Evolutionary conservation across 129 eudicot species (phyloP).

Genomic region (Scalesia atractyloides): DNA sequence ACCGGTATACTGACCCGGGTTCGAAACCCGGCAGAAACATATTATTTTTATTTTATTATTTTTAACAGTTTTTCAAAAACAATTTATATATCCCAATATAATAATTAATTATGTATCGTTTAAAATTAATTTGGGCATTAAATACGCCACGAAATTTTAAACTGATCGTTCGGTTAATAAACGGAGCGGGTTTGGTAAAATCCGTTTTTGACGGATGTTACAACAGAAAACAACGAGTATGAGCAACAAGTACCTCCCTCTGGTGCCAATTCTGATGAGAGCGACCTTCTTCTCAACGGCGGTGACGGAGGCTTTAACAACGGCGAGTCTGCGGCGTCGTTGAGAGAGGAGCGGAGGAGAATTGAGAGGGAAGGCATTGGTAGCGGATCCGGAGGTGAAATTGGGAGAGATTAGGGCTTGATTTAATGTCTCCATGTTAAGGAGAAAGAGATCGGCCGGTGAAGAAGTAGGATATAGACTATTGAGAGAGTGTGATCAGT

Average conservation of each 20-base stretch:
- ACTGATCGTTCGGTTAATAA: too few species aligned
- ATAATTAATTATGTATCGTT: too few species aligned
- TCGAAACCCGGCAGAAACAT: too few species aligned
- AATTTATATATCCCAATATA: too few species aligned
- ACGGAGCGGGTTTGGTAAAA: too few species aligned
- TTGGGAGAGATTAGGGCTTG: neutral
- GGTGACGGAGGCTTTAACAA: neutral
- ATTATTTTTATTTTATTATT: too few species aligned
- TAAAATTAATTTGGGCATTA: too few species aligned
- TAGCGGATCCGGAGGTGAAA: too few species aligned
- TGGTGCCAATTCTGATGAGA: constrained; percentile 12
- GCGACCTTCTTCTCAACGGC: constrained; percentile 14
- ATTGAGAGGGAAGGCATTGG: neutral
- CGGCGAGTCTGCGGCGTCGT: neutral
- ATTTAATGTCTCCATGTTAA: neutral
- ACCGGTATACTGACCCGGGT: too few species aligned
- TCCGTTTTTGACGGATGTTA: too few species aligned
- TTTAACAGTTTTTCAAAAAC: too few species aligned
- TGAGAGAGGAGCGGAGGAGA: neutral
- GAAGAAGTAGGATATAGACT: neutral
- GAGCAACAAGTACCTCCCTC: neutral
- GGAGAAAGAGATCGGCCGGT: neutral
- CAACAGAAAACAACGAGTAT: neutral
- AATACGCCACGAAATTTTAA: too few species aligned
- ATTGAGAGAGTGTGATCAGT: neutral